Evolutionary conservation across 208 protist species (phyloP).

Genomic region (Histomonas meleagridis): DNA sequence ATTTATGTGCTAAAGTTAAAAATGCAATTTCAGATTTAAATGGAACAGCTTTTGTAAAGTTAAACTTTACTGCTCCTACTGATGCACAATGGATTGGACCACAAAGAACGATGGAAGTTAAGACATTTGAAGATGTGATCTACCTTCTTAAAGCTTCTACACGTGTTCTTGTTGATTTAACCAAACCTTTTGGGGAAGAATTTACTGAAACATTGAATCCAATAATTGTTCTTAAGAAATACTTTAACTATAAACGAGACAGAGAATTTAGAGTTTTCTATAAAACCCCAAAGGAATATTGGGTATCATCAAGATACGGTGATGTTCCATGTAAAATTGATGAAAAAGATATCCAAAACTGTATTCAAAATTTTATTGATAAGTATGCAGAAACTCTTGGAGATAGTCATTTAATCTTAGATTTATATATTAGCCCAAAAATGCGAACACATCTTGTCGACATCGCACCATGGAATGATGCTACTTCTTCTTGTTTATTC

Average conservation of each 20-base stretch:
- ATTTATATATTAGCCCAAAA: constrained; percentile 22
- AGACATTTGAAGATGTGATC: background rate
- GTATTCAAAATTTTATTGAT: background rate
- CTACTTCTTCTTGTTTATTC: background rate
- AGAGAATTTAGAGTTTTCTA: background rate
- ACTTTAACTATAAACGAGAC: background rate
- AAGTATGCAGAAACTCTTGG: background rate
- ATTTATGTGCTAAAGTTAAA: background rate
- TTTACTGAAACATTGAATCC: background rate
- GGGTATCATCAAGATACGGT: background rate
- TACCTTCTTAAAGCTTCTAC: constrained; percentile 14
- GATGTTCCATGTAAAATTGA: background rate
- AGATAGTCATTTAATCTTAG: background rate
- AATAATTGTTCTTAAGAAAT: background rate
- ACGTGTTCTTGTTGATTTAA: background rate
- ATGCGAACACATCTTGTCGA: background rate
- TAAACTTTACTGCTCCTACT: background rate
- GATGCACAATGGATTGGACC: constrained; percentile 20
- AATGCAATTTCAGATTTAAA: background rate
- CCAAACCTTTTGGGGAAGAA: background rate
- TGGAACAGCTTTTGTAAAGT: background rate
- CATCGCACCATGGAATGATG: constrained; percentile 24
- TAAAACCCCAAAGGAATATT: background rate
- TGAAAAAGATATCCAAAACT: background rate
- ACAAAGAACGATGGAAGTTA: background rate